Base-by-base conservation (phyloP, 108 stramenopile species). In the Cyclotella distinguenda region DNA sequence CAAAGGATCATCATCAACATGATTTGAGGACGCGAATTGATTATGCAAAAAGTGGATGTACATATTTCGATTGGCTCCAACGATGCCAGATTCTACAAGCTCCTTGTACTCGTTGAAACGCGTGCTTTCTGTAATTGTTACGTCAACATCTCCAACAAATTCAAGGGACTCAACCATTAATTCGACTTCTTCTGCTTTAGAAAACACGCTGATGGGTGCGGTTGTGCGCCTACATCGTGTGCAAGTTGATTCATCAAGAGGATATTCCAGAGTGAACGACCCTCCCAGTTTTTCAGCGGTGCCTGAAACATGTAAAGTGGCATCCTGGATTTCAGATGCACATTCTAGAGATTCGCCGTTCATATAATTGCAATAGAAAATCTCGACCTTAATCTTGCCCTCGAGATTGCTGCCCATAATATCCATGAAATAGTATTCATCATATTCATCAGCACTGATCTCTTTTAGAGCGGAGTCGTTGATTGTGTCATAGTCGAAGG, bases 121-220 rank as follows among this genome's bases (percentile, higher is more conserved):
- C 19, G 67, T 18, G 21, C 67, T 61, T 18, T 78, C 77, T 12
- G 71, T 68, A 9, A 72, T 42, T n/a, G 70, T 60, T 23, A 80
- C 74, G 7, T 32, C 38, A 21, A 71, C 64, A 21, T 71, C 55
- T n/a, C 49, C 64, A 34, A 80, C 52, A 3, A 64, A 65, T 15
- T 55, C 63, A 1, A 80, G 64, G 4, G 33, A 42, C 44, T 76
- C 53, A 12, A 80, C 19, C 1, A 58, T 72, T 15, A 7, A 13
- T 66, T 80, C 79, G n/a, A 80, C 32, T 23, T 80, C 74, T 15
- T 15, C 21, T 38, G 69, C 69, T 42, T 43, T 76, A 26, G 74
- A 59, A 45, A 66, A 68, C 18, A 59, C 63, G 46, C 32, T 42
- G 19, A 80, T 72, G 16, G 53, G 52, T 21, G 23, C 54, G 18